Evolutionary conservation across 306 rosid genomes (phyloP), one percentile per base, ranked within the genome.

Genomic region (Malus sieversii): DNA sequence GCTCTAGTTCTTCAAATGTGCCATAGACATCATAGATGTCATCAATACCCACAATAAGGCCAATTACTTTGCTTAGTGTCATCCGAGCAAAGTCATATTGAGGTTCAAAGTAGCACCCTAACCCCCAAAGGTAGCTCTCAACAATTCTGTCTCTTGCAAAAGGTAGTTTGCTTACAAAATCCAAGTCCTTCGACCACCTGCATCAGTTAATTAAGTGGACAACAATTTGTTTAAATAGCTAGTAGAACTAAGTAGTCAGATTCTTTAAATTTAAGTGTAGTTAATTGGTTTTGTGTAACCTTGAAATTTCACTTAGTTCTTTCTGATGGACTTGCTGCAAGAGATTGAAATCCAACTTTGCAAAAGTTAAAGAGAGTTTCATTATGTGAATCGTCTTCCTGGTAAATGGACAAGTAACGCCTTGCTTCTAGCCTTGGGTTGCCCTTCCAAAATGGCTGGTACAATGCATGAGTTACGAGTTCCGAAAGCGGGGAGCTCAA

Each of bases 131-230:
- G 61, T 70, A 70, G n/a, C 5, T 8, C 44, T 70, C 45, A 18
- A 70, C 42, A 1, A 29, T 10, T 70, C 96, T 83, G 61, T 86
- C 86, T 46, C 89, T 79, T 4, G 70, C 68, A 80, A 79, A 87
- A 0, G 90, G 72, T 10, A 81, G 78, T n/a, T 75, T 78, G 6
- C 1, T 75, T 59, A 42, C 9, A 15, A 75, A 35, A 38, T 84
- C 79, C 30, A 87, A 74, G 23, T 79, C 81, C 14, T 82, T 84
- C 90, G 89, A 87, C 92, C 92, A 86, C 77, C 89, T 70, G 19
- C 32, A 60, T 60, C 5, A 29, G 20, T 23, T 23, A 29, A 70
- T 5, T 14, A 42, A 9, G 29, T 29, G 6, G 16, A 18, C 18
- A 51, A 51, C 19, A 16, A 51, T 15, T 51, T 51, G 6, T 13